These are phyloP conservation scores for Schoenoplectus triqueter DNA, from an alignment of 202 grass and related monocot genomes.

Conservation along the genomic window DNA sequence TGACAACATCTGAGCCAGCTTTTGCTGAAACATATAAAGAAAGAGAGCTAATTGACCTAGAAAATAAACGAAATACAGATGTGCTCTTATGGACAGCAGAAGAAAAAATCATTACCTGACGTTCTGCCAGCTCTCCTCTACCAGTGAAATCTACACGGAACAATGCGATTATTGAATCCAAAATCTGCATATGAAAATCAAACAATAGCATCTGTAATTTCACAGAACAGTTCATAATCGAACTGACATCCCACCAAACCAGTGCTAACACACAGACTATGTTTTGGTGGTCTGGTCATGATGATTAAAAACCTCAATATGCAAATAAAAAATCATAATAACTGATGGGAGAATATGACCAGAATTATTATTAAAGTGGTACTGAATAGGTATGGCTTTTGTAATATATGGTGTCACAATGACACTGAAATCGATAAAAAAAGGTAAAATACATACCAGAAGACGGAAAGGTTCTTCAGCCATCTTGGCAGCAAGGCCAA, in stretches of 20 bases:
- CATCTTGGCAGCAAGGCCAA: constrained; percentile 97
- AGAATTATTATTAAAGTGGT: neutral
- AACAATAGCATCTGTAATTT: constrained; percentile 38
- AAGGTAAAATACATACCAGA: constrained; percentile 51
- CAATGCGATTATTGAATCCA: constrained; percentile 85
- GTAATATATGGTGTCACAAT: neutral
- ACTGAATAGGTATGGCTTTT: neutral
- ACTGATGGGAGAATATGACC: constrained; percentile 1
- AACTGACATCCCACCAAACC: neutral
- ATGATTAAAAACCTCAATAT: neutral
- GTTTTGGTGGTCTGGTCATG: neutral
- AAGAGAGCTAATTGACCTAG: constrained; percentile 38
- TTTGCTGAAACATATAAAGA: constrained; percentile 65
- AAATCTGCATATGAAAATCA: constrained; percentile 53
- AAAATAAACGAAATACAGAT: neutral
- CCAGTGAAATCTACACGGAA: constrained; percentile 93
- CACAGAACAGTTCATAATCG: neutral
- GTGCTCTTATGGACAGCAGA: neutral
- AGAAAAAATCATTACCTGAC: constrained; percentile 52
- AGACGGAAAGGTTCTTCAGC: constrained; percentile 94
- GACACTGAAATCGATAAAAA: neutral
- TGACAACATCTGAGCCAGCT: constrained; percentile 89
- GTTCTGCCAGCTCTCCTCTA: constrained; percentile 84
- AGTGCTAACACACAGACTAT: neutral
- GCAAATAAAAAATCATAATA: neutral